A percentile compares a stretch with the other conserved stretches of the same genome.
Evolutionary conservation across 257 asterid species (phyloP).

Genomic region (Nicotiana benthamiana): DNA sequence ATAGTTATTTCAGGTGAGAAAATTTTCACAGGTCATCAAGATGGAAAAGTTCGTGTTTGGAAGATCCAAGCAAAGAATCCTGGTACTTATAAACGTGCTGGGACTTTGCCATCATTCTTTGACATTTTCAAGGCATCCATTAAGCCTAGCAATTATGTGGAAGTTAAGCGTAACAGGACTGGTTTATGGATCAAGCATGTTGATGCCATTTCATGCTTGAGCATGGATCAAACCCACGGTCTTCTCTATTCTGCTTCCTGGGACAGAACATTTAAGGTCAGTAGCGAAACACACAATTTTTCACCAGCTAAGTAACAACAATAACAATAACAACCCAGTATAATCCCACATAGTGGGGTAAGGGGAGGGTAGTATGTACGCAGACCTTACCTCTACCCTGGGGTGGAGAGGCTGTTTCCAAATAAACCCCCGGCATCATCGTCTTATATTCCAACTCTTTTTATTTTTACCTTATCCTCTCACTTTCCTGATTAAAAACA

Average conservation of each 20-base stretch:
- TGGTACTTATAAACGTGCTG: slow-evolving; percentile 24
- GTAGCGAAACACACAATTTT: not conserved
- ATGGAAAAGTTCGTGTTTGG: slow-evolving; percentile 60
- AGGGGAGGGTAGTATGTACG: too few relatives aligned
- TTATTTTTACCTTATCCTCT: not conserved
- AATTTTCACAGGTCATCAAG: slow-evolving; percentile 61
- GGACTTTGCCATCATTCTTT: slow-evolving; percentile 43
- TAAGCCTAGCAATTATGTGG: slow-evolving; percentile 42
- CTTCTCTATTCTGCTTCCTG: slow-evolving; percentile 58
- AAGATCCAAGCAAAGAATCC: slow-evolving; percentile 14
- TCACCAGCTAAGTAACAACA: too few relatives aligned
- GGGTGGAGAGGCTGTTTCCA: too few relatives aligned
- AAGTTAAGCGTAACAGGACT: slow-evolving; percentile 27
- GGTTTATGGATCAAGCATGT: slow-evolving; percentile 48
- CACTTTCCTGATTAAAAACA: not conserved
- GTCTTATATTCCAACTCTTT: not conserved
- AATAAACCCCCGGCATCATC: too few relatives aligned
- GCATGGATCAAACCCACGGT: slow-evolving; percentile 26
- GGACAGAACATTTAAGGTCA: slow-evolving; percentile 54
- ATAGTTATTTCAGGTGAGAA: slow-evolving; percentile 35
- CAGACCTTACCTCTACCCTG: too few relatives aligned
- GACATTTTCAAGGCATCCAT: slow-evolving; percentile 45
- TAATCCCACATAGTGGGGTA: too few relatives aligned
- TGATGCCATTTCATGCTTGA: slow-evolving; percentile 51
- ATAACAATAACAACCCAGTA: too few relatives aligned